A percentile compares a stretch with the other conserved stretches of the same genome.
Evolutionary conservation across 345 rosid species (phyloP).

Genomic region (Brassica juncea): DNA sequence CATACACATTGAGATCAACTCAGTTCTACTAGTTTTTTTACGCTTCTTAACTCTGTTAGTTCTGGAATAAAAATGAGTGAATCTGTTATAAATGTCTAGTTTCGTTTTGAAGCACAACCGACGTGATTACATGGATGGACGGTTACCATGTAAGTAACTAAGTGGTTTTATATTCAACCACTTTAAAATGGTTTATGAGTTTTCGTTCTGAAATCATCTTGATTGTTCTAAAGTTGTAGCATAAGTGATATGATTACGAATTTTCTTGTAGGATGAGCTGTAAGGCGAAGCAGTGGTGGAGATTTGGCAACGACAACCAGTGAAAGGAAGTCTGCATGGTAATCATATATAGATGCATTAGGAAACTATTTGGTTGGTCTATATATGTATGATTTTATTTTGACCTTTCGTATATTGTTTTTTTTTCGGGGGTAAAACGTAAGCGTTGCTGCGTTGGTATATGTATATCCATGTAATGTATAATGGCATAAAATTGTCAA

Average conservation of each 20-base stretch:
- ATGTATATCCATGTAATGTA: no score
- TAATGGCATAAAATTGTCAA: no score
- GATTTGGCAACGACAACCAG: conserved; percentile 13
- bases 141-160: conserved; percentile 78
- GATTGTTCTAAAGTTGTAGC: background rate
- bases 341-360: background rate
- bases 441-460: background rate
- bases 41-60: background rate
- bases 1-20: conserved; percentile 7
- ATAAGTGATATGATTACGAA: background rate
- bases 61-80: conserved; percentile 16
- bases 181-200: background rate
- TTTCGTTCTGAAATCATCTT: background rate
- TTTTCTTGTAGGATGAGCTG: conserved; percentile 31
- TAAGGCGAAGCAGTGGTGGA: conserved; percentile 16
- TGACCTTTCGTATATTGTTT: background rate
- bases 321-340: background rate
- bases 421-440: background rate
- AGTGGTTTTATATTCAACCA: conserved; percentile 6
- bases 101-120: conserved; percentile 59
- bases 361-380: conserved; percentile 16
- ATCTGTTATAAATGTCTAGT: conserved; percentile 2
- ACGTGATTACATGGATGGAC: conserved; percentile 73
- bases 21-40: background rate
- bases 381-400: conserved; percentile 2